phyloP scores from a whole-genome alignment of 2,329 filamentous ascomycete genomes.

The Chrysosporium keratinophilum region DNA sequence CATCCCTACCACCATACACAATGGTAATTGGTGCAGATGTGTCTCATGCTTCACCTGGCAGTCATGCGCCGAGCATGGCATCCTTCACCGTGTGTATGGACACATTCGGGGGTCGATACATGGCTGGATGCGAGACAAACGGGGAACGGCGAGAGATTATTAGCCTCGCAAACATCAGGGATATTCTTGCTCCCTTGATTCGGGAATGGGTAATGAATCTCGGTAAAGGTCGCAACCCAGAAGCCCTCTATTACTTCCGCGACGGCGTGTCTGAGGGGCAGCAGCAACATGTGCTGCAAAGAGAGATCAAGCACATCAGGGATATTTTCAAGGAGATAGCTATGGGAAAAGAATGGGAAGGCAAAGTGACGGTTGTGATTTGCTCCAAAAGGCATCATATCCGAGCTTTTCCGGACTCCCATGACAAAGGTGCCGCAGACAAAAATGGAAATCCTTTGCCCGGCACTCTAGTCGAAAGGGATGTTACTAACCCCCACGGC shows the following conservation, averaged over 20 bases:
- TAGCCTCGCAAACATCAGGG: slow-evolving; percentile 52
- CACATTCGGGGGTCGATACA: slow-evolving; percentile 59
- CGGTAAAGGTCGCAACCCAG: slow-evolving; percentile 47
- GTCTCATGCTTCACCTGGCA: slow-evolving; percentile 67
- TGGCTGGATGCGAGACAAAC: slow-evolving; percentile 71
- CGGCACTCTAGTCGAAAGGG: slow-evolving; percentile 75
- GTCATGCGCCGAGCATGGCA: slow-evolving; percentile 61
- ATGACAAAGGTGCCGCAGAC: slow-evolving; percentile 47
- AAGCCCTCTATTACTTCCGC: slow-evolving; percentile 81
- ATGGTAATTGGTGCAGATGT: slow-evolving; percentile 89
- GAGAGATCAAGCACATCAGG: slow-evolving; percentile 68
- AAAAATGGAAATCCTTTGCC: slow-evolving; percentile 72
- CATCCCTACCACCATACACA: slow-evolving; percentile 41
- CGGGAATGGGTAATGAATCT: slow-evolving; percentile 52
- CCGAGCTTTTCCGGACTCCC: slow-evolving; percentile 68
- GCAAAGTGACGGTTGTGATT: slow-evolving; percentile 75
- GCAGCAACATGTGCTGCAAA: slow-evolving; percentile 64
- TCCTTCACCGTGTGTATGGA: slow-evolving; percentile 80
- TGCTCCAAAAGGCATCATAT: slow-evolving; percentile 92
- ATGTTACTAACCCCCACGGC: slow-evolving; percentile 83
- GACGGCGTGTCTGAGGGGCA: slow-evolving; percentile 87
- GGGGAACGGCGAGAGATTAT: slow-evolving; percentile 74
- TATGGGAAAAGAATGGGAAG: slow-evolving; percentile 29
- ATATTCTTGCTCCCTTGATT: slow-evolving; percentile 55
- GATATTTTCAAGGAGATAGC: slow-evolving; percentile 40